Evolutionary conservation across 305 asterid species (phyloP), one percentile per base, ranked within the genome.

Genomic region (Fraxinus albicans): DNA sequence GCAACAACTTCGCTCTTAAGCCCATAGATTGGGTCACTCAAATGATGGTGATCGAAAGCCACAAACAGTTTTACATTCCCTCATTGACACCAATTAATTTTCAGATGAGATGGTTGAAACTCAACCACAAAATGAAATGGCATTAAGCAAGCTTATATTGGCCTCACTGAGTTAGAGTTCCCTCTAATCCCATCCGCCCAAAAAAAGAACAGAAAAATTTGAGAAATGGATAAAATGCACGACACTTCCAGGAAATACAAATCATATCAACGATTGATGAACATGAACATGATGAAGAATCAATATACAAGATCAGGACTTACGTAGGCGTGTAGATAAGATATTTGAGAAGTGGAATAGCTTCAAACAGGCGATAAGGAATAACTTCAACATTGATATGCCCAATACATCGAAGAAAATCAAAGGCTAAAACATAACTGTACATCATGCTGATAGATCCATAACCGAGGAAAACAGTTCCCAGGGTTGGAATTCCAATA

Each of bases 371-470:
- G 17, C 25, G 67, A 84, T 85, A 80, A 21, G 96, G 94, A 77
- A 91, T 76, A 78, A 96, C 86, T 85, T 94, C 98, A 65, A 92
- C 92, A 72, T 96, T 94, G 90, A 91, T 87, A 78, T 94, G 97
- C 42, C 95, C 94, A 87, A 96, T 83, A 86, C 98, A 94, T 85
- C 92, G 94, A 34, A 96, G 92, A 80, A 88, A 92, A 89, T 96
- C 99, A 42, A 93, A 96, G n/a, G 76, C 82, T 94, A 96, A 76
- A 73, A 91, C 80, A 79, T 96, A 92, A 81, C 89, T 60, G 77
- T 91, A 93, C 87, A 91, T 83, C 91, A 89, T 77, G 81, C 79
- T 78, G 82, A 93, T 84, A 50, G 99, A 96, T n/a, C 98, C 98
- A 69, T 83, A 88, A 40, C 99, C 99, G 72, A 89, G 40, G 8